These are phyloP conservation scores for Bryum argenteum DNA, from an alignment of 225 moss, liverwort and hornwort species.

Conservation along the genomic window DNA sequence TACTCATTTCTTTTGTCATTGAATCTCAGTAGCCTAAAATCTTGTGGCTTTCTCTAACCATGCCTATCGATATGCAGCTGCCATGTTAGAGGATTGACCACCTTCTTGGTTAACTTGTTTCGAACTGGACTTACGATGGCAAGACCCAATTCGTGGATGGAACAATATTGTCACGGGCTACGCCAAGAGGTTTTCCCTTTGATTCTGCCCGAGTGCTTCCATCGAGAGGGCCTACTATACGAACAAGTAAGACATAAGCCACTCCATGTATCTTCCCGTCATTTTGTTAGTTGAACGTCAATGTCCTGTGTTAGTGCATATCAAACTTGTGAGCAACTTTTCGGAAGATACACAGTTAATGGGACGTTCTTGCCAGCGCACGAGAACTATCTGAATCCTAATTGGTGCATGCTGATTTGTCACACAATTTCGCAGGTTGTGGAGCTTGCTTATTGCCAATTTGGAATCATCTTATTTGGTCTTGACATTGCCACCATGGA, in stretches of 20 bases:
- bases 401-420: conserved; percentile 22
- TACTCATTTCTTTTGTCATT: neutral
- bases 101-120: conserved; percentile 84
- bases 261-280: neutral
- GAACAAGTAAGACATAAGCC: conserved; percentile 40
- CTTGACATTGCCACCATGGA: conserved; percentile 41
- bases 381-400: neutral
- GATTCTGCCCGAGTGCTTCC: conserved; percentile 51
- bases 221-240: conserved; percentile 42
- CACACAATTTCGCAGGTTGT: conserved; percentile 37
- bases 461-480: conserved; percentile 51
- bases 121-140: conserved; percentile 70
- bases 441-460: conserved; percentile 51
- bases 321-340: conserved; percentile 5
- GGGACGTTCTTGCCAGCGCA: conserved; percentile 13
- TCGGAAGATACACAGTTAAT: conserved; percentile 4
- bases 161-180: conserved; percentile 80
- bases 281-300: conserved; percentile 13
- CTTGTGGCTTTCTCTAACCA: neutral
- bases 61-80: conserved; percentile 53
- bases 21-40: no score
- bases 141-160: conserved; percentile 73
- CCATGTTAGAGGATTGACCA: conserved; percentile 80
- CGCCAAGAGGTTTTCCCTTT: conserved; percentile 86
- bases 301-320: neutral